Conservation (phyloP, 495 filamentous ascomycete genomes). For the Bryoglossum gracile region DNA sequence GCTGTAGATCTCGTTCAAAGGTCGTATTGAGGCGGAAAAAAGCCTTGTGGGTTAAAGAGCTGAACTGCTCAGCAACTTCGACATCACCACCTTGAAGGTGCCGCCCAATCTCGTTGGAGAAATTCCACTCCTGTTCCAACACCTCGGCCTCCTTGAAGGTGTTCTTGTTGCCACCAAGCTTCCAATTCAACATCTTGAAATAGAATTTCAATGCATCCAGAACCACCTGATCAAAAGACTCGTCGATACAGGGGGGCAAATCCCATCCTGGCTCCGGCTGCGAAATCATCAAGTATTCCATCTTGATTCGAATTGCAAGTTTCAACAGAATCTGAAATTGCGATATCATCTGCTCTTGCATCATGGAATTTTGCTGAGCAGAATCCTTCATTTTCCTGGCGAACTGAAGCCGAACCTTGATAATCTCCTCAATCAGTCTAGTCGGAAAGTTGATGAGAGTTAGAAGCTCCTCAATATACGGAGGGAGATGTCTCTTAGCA, state of each 20-base stretch:
- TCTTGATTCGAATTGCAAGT: slow-evolving; percentile 85
- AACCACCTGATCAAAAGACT: slow-evolving; percentile 93
- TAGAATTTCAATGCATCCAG: slow-evolving; percentile 94
- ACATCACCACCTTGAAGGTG: slow-evolving; percentile 88
- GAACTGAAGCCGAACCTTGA: slow-evolving; percentile 84
- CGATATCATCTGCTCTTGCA: slow-evolving; percentile 93
- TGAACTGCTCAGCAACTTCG: slow-evolving; percentile 98
- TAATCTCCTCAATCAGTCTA: slow-evolving; percentile 92
- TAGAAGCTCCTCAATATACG: slow-evolving; percentile 93
- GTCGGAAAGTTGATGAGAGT: slow-evolving; percentile 96
- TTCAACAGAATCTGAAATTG: slow-evolving; percentile 93
- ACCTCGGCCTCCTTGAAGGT: slow-evolving; percentile 99
- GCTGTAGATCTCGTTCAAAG: slow-evolving; percentile 85
- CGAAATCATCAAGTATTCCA: slow-evolving; percentile 75
- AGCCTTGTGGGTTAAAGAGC: slow-evolving; percentile 84
- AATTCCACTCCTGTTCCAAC: slow-evolving; percentile 94
- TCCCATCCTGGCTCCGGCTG: slow-evolving; percentile 92
- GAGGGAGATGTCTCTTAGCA: slow-evolving; percentile 83
- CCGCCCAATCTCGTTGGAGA: slow-evolving; percentile 83
- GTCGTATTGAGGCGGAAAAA: slow-evolving; percentile 78
- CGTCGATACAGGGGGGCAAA: slow-evolving; percentile 90
- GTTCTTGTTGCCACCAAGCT: slow-evolving; percentile 94
- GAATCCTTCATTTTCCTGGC: slow-evolving; percentile 89
- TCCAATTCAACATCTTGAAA: slow-evolving; percentile 95
- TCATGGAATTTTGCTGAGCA: slow-evolving; percentile 74